Percentiles rank a stretch among this genome's conserved stretches.
Conservation (phyloP, 352 stramenopile species). For the Thraustochytrium sp. region DNA sequence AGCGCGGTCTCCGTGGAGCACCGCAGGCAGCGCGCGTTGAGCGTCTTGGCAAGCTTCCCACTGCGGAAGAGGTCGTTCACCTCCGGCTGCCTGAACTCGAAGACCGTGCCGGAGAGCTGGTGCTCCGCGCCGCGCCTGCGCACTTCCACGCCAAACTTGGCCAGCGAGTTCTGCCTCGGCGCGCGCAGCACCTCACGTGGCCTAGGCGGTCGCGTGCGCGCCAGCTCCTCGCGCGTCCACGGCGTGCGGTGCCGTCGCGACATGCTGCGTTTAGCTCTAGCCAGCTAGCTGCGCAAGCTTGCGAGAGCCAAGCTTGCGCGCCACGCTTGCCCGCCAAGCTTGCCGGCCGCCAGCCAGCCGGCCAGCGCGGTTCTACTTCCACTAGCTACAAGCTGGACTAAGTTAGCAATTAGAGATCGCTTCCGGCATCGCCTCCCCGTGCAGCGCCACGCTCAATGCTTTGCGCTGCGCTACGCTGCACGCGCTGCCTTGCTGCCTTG, state of each 20-base stretch:
- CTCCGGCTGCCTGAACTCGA: background rate
- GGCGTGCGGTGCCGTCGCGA: too few relatives aligned
- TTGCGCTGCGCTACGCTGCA: too few relatives aligned
- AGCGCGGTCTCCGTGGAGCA: conserved; percentile 23
- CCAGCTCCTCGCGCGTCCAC: background rate
- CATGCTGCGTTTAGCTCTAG: background rate
- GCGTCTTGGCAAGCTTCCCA: background rate
- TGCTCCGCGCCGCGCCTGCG: background rate
- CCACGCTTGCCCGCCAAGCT: too few relatives aligned
- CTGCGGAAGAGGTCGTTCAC: background rate
- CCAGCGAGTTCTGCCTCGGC: background rate
- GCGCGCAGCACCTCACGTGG: background rate
- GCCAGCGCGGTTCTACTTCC: too few relatives aligned
- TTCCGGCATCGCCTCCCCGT: too few relatives aligned
- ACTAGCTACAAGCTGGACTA: too few relatives aligned
- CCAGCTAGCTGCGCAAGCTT: background rate
- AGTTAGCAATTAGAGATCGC: too few relatives aligned
- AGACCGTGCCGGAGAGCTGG: background rate
- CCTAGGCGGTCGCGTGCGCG: background rate
- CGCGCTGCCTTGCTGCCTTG: too few relatives aligned
- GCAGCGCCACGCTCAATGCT: too few relatives aligned
- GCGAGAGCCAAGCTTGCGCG: background rate
- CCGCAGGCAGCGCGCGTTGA: background rate
- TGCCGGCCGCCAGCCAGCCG: too few relatives aligned
- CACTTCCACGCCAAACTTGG: background rate